phyloP scores from a whole-genome alignment of 805 yeast genomes.

The Candida sanyiensis region DNA sequence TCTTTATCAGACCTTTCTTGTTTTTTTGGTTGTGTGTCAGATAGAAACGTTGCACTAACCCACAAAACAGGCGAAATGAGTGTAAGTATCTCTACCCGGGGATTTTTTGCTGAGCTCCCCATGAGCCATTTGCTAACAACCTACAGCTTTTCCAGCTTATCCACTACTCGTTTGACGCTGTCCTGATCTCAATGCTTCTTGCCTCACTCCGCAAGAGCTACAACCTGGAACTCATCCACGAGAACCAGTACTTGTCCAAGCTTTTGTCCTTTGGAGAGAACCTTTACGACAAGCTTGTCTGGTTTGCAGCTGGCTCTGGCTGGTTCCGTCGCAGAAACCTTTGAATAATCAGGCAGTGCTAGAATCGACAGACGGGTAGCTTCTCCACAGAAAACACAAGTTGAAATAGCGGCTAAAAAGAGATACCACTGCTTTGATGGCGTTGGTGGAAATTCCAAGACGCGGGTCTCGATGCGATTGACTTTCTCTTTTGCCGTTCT shows the following conservation, averaged over 20 bases:
- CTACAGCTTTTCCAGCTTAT: neutral
- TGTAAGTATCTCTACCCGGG: constrained; percentile 2
- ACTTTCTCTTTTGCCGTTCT: too few species aligned
- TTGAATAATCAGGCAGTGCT: too few species aligned
- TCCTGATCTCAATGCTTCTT: constrained; percentile 8
- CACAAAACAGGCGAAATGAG: constrained; percentile 1
- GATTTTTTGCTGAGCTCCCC: too few species aligned
- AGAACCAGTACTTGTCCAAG: constrained; percentile 3
- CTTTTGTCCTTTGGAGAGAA: constrained; percentile 6
- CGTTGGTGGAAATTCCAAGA: too few species aligned
- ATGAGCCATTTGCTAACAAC: neutral
- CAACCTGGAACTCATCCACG: constrained; percentile 5
- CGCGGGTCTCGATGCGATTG: too few species aligned
- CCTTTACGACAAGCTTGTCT: constrained; percentile 7
- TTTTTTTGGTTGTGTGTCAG: too few species aligned
- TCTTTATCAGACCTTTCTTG: too few species aligned
- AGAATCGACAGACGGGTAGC: too few species aligned
- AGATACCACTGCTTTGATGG: too few species aligned
- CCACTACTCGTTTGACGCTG: constrained; percentile 8
- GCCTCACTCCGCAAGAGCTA: constrained; percentile 9
- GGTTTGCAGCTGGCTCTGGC: constrained; percentile 8
- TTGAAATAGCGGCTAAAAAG: too few species aligned
- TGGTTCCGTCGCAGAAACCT: constrained; percentile 8
- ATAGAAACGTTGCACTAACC: too few species aligned
- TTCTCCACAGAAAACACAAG: too few species aligned